Base-by-base conservation (phyloP, 495 filamentous ascomycete genomes). In the Lepidopterella palustris region DNA sequence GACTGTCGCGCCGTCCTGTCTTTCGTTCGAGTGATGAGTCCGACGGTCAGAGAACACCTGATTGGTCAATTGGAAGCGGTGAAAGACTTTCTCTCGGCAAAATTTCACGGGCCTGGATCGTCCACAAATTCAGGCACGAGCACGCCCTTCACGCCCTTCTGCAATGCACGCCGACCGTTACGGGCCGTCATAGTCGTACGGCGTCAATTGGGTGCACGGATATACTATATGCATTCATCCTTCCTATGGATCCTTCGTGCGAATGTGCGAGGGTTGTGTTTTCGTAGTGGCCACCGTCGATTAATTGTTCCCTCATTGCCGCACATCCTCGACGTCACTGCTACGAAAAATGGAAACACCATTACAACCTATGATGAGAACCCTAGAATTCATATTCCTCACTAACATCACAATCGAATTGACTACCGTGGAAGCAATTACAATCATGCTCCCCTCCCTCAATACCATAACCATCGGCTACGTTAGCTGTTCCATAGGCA, bases 401-500 rank as follows among this genome's bases (percentile, higher is more conserved):
- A n/a, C 31, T 42, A 42, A 13, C 9, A 11, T 15, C 2, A 3
- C 9, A 42, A 42, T 10, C 35, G 18, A 42, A 15, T 42, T 3
- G 35, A 42, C 10, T 13, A 11, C 13, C 31, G 5, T 35, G 31
- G 35, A 42, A 54, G 51, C 13, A 26, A 5, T 26, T 28, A 15
- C 47, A 20, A 63, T 42, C 15, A 71, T 70, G 72, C 8, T 69
- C 28, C 31, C 59, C 24, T 76, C 76, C 5, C 69, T 80, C 32
- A 40, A 70, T 31, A 55, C 65, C n/a, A 80, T 88, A 56, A 85
- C 83, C 4, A 78, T 79, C 42, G 80, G 79, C 67, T 88, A 81
- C 68, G 86, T 86, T 24, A 80, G 80, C 59, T 84, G 81, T 68
- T 87, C 83, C 23, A 82, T 89, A 31, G 83, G 81, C 65, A 65